phyloP scores from a whole-genome alignment of 345 rosid species.

The Aquilaria yunnanensis region DNA sequence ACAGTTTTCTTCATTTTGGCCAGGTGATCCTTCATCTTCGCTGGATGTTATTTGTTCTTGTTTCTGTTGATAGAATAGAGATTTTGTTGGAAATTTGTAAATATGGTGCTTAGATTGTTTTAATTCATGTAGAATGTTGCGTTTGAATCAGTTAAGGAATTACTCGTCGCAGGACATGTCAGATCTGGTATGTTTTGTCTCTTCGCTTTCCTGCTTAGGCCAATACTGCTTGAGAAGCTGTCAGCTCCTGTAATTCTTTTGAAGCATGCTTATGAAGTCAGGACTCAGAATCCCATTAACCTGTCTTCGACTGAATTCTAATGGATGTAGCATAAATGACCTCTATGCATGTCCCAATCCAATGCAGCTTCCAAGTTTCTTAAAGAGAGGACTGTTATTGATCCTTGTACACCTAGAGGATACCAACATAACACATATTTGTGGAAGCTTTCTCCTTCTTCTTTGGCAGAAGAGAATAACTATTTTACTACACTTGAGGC shows the following conservation, averaged over 20 bases:
- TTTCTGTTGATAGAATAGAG: not conserved
- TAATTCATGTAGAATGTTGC: slow-evolving; percentile 64
- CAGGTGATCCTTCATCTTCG: slow-evolving; percentile 44
- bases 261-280: too few species aligned
- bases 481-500: slow-evolving; percentile 39
- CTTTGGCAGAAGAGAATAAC: slow-evolving; percentile 26
- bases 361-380: slow-evolving; percentile 41
- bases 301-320: not conserved
- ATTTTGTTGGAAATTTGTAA: slow-evolving; percentile 3
- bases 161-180: slow-evolving; percentile 37
- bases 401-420: slow-evolving; percentile 92
- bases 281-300: too few species aligned
- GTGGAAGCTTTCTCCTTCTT: slow-evolving; percentile 33
- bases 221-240: too few species aligned
- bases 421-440: slow-evolving; percentile 29
- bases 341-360: not conserved
- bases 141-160: slow-evolving; percentile 55
- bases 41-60: not conserved
- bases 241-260: too few species aligned
- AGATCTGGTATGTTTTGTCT: slow-evolving; percentile 33
- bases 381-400: slow-evolving; percentile 28
- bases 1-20: slow-evolving; percentile 87
- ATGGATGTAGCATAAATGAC: too few species aligned
- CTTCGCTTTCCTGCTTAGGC: not conserved
- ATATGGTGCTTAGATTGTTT: slow-evolving; percentile 11